These are phyloP conservation scores for Anisodus acutangulus DNA, from an alignment of 257 asterid genomes.

Conservation along the genomic window DNA sequence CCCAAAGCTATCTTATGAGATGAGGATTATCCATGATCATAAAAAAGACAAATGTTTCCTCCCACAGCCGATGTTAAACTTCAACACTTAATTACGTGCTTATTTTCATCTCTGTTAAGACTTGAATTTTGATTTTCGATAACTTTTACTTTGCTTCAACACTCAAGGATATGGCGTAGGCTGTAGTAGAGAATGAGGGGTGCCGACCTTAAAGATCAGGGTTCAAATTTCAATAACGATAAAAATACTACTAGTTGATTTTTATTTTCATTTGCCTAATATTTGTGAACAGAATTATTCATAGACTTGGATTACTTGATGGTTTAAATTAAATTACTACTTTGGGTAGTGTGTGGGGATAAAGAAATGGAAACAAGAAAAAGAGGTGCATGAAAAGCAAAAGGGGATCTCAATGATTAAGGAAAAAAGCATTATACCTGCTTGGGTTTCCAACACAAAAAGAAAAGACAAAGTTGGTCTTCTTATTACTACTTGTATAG, in stretches of 20 bases:
- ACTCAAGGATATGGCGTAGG: neutral
- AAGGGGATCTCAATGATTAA: slow-evolving; percentile 21
- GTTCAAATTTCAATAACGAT: neutral
- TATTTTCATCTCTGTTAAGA: neutral
- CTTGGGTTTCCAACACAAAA: slow-evolving; percentile 29
- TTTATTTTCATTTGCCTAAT: neutral
- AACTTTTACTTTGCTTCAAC: neutral
- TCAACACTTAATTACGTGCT: neutral
- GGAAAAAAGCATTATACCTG: neutral
- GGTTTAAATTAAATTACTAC: neutral
- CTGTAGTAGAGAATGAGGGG: neutral
- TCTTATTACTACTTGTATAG: neutral
- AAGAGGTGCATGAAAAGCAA: slow-evolving; percentile 30
- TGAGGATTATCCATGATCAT: no score
- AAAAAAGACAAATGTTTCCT: no score
- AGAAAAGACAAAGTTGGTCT: slow-evolving; percentile 31
- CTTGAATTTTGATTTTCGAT: neutral
- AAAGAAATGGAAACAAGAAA: neutral
- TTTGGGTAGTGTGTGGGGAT: neutral
- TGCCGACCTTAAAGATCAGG: no score
- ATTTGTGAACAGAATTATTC: neutral
- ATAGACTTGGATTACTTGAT: neutral
- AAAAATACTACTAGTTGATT: no score
- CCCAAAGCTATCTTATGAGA: no score
- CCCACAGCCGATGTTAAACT: no score